phyloP scores from a whole-genome alignment of 1,284 basidiomycete species.

The Macrocystidia cucumis region DNA sequence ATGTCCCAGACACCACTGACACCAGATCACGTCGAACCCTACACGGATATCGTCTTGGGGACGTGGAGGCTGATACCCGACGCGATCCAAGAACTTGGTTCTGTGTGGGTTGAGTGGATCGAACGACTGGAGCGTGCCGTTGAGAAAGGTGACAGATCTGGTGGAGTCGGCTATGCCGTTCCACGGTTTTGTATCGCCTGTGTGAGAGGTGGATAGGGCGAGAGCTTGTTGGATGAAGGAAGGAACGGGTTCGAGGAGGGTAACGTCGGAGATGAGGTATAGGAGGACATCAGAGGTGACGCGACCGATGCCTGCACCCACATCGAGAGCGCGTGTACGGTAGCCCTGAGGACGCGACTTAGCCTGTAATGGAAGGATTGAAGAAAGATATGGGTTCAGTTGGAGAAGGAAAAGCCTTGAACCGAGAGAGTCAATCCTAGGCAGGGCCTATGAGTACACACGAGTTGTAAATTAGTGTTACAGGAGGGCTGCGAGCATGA shows the following conservation, averaged over 20 bases:
- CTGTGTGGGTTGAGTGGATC: slow-evolving; percentile 43
- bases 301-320: slow-evolving; percentile 87
- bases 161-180: slow-evolving; percentile 52
- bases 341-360: slow-evolving; percentile 12
- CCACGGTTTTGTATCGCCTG: slow-evolving; percentile 38
- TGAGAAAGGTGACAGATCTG: slow-evolving; percentile 79
- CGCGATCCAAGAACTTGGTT: slow-evolving; percentile 42
- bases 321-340: slow-evolving; percentile 74
- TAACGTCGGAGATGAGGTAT: slow-evolving; percentile 77
- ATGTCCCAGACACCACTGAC: slow-evolving; percentile 95
- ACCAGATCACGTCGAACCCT: slow-evolving; percentile 82
- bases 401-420: slow-evolving; percentile 82
- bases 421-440: slow-evolving; percentile 81
- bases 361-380: slow-evolving; percentile 39
- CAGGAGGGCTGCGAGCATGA: slow-evolving; percentile 12
- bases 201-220: slow-evolving; percentile 21
- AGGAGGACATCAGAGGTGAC: slow-evolving; percentile 83
- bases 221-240: slow-evolving; percentile 72
- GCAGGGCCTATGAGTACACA: slow-evolving; percentile 58
- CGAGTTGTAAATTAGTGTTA: slow-evolving; percentile 13
- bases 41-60: slow-evolving; percentile 34
- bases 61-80: slow-evolving; percentile 42
- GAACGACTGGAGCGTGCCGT: slow-evolving; percentile 71
- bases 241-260: slow-evolving; percentile 81
- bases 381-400: slow-evolving; percentile 74